Base-by-base conservation (phyloP, 2,329 filamentous ascomycete genomes). In the Colletotrichum acutatum region DNA sequence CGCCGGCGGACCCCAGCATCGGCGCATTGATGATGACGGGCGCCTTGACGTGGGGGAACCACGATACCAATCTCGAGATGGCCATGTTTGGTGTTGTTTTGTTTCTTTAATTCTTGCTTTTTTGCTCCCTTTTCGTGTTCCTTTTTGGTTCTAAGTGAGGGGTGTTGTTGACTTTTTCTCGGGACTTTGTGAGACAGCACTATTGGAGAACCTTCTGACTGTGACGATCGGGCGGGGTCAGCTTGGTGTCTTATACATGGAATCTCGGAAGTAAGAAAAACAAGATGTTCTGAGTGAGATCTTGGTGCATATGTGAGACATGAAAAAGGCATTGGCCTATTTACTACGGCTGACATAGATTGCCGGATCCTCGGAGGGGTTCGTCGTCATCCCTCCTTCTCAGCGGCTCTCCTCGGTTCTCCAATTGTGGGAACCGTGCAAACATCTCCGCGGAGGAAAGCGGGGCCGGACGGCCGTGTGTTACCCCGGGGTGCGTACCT, bases 1-100 rank as follows among this genome's bases (percentile, higher is more conserved):
- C 78, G 16, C 76, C 77, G 9, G 78, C 81, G 30, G 74, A 78
- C 22, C 79, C 78, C 32, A 80, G 76, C 83, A 84, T 84, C 7
- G 83, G 83, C 24, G 76, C 83, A 74, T 81, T 84, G 75, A 75
- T 75, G 71, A 75, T 71, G 66, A 71, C 59, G 66, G 73, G 73
- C 26, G 62, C 30, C 34, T 69, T 56, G 62, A 46, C 49, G 59
- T 71, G 66, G 71, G 73, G 73, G 46, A 75, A 74, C 71, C 66
- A 71, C 34, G 70, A 30, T 49, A 46, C 34, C 16, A 52, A 53
- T 34, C 66, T 73, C 59, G 72, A 73, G 37, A 42, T 22, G 14
- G 72, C 42, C 72, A 74, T 74, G 14, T 24, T 63, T 67, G 54
- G 57, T 52, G 63, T 54, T 52, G 63, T 54, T 52, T 16, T 19